These are phyloP conservation scores for Ascochyta rabiei DNA, from an alignment of 2,329 filamentous ascomycete genomes.

Conservation along the genomic window DNA sequence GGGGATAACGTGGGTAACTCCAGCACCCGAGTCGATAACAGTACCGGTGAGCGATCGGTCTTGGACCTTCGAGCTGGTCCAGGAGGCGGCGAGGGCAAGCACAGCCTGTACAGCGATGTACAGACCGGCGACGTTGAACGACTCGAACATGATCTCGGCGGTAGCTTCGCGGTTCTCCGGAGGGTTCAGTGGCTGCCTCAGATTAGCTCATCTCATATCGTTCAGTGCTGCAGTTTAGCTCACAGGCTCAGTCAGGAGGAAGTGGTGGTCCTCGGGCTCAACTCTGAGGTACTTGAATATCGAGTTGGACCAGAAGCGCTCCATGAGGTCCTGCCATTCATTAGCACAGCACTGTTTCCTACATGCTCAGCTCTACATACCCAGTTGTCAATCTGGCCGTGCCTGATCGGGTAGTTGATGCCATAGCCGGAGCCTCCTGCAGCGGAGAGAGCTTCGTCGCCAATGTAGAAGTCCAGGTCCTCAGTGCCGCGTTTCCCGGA, in stretches of 20 bases:
- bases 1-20: conserved; percentile 98
- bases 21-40: conserved; percentile 97
- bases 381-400: conserved; percentile 99
- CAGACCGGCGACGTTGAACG: conserved; percentile 97
- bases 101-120: conserved; percentile 99
- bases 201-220: conserved; percentile 17
- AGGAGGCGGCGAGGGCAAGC: conserved; percentile 92
- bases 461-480: conserved; percentile 98
- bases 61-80: conserved; percentile 97
- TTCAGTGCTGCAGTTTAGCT: conserved; percentile 37
- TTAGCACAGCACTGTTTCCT: conserved; percentile 17
- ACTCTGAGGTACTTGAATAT: conserved; percentile 99
- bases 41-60: conserved; percentile 96
- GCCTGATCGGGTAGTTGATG: conserved; percentile 94
- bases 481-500: conserved; percentile 94
- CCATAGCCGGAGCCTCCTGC: conserved; percentile 89
- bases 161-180: conserved; percentile 99
- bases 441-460: conserved; percentile 89
- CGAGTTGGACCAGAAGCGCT: conserved; percentile 99
- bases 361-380: conserved; percentile 55
- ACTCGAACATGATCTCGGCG: conserved; percentile 99
- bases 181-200: conserved; percentile 84
- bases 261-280: conserved; percentile 98
- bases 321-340: conserved; percentile 84
- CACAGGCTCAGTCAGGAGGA: conserved; percentile 96